Base-by-base conservation (phyloP, 108 stramenopile genomes). In the Conticribra weissflogii region DNA sequence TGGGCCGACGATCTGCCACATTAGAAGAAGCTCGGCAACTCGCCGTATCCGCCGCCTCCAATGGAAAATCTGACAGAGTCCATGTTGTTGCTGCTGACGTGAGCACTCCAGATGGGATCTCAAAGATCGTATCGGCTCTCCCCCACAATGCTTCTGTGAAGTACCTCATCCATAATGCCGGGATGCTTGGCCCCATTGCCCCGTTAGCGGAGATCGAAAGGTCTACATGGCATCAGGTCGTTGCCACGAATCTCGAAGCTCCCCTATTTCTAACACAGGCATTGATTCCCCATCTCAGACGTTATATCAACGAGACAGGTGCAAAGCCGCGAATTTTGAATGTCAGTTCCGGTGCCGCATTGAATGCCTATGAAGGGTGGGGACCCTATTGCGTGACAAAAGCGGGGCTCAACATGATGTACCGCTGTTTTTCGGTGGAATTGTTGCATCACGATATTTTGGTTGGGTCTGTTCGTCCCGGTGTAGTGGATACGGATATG, bases 401-500 rank as follows among this genome's bases (percentile, higher is more conserved):
- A 64, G 86, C 87, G 16, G 88, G 87, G 18, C 85, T 91, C 1
- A 63, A 81, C 33, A 83, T 83, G 81, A 71, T 86, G 82, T 83
- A 82, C 54, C 78, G 81, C 52, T 76, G 79, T 44, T 60, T 83
- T n/a, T 61, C 80, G 21, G 50, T 44, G 18, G 85, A 82, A 64
- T 62, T 84, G 21, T 72, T 51, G 21, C 79, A 54, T 21, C 64
- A 73, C 8, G 76, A 63, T 30, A 78, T 84, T 19, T 60, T 73
- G 18, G 74, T 84, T 25, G 83, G 83, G 32, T 72, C 71, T 54
- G 76, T 78, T n/a, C 61, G 77, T 25, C 90, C 90, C 1, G 90
- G 90, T 19, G 85, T 91, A 3, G 87, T 91, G 17, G 90, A 86
- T 71, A 88, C 90, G 8, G 59, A 65, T 21, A 88, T 91, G 90